Conservation (phyloP, 352 stramenopile genomes). For the Vaucheria bursata region DNA sequence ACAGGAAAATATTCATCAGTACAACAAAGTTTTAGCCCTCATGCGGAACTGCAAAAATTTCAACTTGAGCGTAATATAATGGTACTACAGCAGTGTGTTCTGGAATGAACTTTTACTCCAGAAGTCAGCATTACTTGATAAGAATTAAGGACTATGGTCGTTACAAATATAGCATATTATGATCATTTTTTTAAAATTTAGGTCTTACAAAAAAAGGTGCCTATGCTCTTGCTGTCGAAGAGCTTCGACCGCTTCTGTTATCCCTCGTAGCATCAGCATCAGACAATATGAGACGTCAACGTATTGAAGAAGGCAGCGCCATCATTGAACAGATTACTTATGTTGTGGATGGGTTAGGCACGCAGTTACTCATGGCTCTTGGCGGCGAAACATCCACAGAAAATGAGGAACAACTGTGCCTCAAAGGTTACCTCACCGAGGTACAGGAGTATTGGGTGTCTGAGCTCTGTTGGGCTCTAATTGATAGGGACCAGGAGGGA, state of each 20-base stretch:
- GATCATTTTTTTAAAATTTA: no score
- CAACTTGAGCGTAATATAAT: no score
- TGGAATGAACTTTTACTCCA: no score
- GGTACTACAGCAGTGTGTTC: no score
- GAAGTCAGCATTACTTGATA: no score
- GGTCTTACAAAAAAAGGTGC: background rate
- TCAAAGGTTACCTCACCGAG: background rate
- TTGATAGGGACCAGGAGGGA: background rate
- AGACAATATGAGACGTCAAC: background rate
- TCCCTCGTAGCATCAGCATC: background rate
- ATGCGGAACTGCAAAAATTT: no score
- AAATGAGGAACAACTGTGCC: background rate
- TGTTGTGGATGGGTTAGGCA: background rate
- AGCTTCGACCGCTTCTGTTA: background rate
- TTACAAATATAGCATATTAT: no score
- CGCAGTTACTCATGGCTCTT: background rate
- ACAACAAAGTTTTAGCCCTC: no score
- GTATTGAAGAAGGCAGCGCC: background rate
- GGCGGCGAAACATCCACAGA: background rate
- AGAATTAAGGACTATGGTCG: no score
- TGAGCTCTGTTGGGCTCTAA: background rate
- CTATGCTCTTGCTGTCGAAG: background rate
- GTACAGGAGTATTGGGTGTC: conserved; percentile 5
- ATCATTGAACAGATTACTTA: background rate
- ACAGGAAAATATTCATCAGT: no score